phyloP scores from a whole-genome alignment of 2,329 filamentous ascomycete genomes.

The Talaromyces sp. region DNA sequence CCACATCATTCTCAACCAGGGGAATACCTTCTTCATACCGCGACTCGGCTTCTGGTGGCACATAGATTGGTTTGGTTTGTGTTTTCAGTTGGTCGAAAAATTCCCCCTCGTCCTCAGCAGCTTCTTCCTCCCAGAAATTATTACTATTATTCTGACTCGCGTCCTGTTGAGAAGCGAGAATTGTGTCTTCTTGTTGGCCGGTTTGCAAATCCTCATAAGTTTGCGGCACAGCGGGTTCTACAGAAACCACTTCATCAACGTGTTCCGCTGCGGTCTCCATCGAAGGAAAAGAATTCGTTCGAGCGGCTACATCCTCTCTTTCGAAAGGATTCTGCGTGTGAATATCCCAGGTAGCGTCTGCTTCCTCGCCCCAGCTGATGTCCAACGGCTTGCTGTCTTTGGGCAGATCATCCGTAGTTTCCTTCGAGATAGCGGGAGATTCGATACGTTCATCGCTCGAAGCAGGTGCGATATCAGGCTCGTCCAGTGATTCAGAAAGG shows the following conservation, averaged over 20 bases:
- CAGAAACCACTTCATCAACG: not conserved
- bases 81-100: constrained; percentile 58
- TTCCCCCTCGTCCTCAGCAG: constrained; percentile 52
- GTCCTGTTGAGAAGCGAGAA: constrained; percentile 17
- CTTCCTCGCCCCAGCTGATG: constrained; percentile 13
- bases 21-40: constrained; percentile 70
- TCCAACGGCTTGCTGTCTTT: constrained; percentile 5
- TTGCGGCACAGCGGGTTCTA: not conserved
- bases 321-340: constrained; percentile 18
- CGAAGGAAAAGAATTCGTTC: constrained; percentile 22
- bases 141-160: constrained; percentile 20
- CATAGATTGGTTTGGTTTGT: constrained; percentile 39
- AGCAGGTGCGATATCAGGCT: not conserved
- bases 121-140: constrained; percentile 46
- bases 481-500: not conserved
- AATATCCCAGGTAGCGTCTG: constrained; percentile 3
- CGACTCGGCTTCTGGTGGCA: constrained; percentile 47
- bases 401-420: not conserved
- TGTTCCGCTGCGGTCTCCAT: not conserved
- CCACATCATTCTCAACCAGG: constrained; percentile 47
- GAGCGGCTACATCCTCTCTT: constrained; percentile 16
- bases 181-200: not conserved
- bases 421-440: not conserved
- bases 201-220: not conserved
- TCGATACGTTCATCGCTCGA: not conserved